Evolutionary conservation across 2,329 filamentous ascomycete genomes (phyloP), one percentile per base, ranked within the genome.

Genomic region (Didymella segeticola): DNA sequence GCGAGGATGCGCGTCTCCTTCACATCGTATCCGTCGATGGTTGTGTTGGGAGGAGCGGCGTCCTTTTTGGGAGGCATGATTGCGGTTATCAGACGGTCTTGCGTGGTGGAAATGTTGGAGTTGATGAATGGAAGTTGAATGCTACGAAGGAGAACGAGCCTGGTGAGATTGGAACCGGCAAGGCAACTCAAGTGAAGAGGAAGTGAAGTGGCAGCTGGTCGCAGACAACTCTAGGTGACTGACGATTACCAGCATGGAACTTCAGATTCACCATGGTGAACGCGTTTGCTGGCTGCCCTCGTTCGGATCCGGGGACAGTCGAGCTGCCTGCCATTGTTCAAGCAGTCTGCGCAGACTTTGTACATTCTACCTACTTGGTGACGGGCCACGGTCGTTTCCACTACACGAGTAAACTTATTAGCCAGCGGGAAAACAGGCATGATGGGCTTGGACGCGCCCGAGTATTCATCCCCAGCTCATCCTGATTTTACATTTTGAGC

Each of bases 1-100:
- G 70, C 71, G 2, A 74, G 43, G 1, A 73, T 43, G 47, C 65
- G 65, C 15, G 61, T 65, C 30, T 74, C 71, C 15, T 58, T 62
- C 14, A 46, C 43, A 4, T 64, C 56, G 45, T 67, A 68, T 27
- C 65, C 65, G 1, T 27, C 30, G 31, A 69, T 57, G 14, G 19
- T 8, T 38, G 36, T 27, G n/a, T 53, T 31, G 2, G 47, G 29
- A 2, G 48, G 39, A 2, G 26, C 12, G 17, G 45, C 12, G 2
- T 63, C 57, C 23, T 64, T 63, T 53, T 69, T 69, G 15, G 67
- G 64, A 29, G 67, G 56, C 64, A 68, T 68, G 11, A 51, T 63
- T 43, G 42, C 11, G 19, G 36, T 27, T 26, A 27, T 25, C 15
- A 19, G 7, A 10, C 10, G 17, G 10, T 36, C 2, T 36, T 38